A percentile compares a stretch with the other conserved stretches of the same genome.
Evolutionary conservation across 176 grass and related monocot species (phyloP).

Genomic region (sorghum (Sorghum bicolor)): DNA sequence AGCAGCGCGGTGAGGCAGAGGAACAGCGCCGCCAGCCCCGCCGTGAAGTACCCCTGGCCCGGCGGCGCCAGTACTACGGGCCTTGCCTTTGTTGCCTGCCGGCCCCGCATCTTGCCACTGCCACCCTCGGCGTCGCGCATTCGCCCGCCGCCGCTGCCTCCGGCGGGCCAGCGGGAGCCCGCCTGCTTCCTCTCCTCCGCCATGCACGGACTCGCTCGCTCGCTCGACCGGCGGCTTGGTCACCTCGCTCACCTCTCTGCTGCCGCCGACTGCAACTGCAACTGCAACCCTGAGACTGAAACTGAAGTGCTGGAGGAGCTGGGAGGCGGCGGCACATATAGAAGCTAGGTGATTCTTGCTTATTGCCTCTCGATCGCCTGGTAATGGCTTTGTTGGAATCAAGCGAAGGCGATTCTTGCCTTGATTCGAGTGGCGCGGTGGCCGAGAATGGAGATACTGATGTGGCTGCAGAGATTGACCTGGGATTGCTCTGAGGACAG

Average conservation of each 20-base stretch:
- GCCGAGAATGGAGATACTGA: conserved; percentile 23
- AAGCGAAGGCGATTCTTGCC: not conserved
- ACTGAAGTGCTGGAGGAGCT: too few relatives aligned
- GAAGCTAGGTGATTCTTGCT: not conserved
- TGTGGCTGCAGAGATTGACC: not conserved
- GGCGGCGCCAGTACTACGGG: not conserved
- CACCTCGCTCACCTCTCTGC: not conserved
- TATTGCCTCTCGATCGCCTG: not conserved
- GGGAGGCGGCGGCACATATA: not conserved
- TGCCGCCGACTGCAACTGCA: not conserved
- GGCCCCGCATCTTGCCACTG: not conserved
- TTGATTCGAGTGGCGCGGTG: not conserved
- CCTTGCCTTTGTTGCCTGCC: not conserved
- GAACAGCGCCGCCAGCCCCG: conserved; percentile 32
- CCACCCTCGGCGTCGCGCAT: not conserved
- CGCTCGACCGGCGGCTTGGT: not conserved
- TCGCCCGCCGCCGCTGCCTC: not conserved
- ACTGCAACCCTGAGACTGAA: not conserved
- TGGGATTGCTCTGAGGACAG: not conserved
- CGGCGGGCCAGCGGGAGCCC: too few relatives aligned
- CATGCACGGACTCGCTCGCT: not conserved
- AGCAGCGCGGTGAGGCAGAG: conserved; percentile 46
- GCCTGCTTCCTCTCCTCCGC: not conserved
- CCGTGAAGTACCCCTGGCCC: conserved; percentile 41
- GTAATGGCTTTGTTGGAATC: not conserved